Conservation (phyloP, 2,329 filamentous ascomycete species). For the Aspergillus sp. region DNA sequence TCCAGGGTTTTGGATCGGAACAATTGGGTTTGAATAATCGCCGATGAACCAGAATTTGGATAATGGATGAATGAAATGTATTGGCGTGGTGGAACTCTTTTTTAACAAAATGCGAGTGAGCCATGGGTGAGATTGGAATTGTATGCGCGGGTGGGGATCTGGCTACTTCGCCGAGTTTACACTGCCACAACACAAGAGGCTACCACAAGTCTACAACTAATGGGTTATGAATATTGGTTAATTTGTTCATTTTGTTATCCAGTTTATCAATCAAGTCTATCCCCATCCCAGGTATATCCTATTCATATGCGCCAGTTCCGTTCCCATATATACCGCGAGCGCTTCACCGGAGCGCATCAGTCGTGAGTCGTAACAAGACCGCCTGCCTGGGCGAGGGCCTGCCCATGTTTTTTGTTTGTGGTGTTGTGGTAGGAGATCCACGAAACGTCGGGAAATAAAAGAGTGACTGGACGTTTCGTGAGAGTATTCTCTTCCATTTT, state of each 20-base stretch:
- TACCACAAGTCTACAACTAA: background rate
- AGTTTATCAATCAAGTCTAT: background rate
- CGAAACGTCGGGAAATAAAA: background rate
- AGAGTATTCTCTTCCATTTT: background rate
- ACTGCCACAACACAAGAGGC: too few species aligned
- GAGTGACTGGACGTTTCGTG: background rate
- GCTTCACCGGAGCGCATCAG: background rate
- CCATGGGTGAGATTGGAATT: too few species aligned
- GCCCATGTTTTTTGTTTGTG: background rate
- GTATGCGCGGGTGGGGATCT: too few species aligned
- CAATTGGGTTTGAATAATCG: too few species aligned
- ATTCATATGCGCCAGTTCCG: conserved; percentile 3
- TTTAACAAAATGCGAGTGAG: too few species aligned
- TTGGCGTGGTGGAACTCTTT: too few species aligned
- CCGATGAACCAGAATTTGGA: too few species aligned
- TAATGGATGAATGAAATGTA: too few species aligned
- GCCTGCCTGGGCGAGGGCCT: conserved; percentile 9
- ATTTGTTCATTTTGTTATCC: background rate
- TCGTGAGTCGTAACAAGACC: conserved; percentile 7
- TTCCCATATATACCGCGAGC: conserved; percentile 5
- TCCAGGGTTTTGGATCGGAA: too few species aligned
- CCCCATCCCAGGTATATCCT: conserved; percentile 2
- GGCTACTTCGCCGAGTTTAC: too few species aligned
- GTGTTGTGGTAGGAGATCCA: background rate
- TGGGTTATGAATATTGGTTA: background rate